Percentiles rank a stretch among this genome's conserved stretches.
These are phyloP conservation scores for Trichoderma sp. DNA, from an alignment of 2,329 filamentous ascomycete genomes.

Conservation along the genomic window DNA sequence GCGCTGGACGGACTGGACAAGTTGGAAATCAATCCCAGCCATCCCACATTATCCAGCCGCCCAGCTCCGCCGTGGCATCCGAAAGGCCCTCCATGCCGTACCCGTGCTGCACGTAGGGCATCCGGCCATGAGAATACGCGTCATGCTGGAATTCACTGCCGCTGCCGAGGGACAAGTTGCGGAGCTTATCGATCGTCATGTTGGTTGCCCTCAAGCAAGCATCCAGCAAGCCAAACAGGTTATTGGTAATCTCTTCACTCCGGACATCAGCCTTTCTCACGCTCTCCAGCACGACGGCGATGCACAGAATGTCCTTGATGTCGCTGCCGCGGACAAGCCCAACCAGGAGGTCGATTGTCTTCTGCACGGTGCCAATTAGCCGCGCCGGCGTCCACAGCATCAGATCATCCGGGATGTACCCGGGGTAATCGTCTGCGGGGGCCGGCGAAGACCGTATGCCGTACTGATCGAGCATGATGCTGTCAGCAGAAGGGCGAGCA, in stretches of 20 bases:
- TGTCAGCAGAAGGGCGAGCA: constrained; percentile 31
- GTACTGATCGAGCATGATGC: constrained; percentile 30
- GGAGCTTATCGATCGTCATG: constrained; percentile 38
- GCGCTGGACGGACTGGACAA: not conserved
- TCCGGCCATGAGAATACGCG: constrained; percentile 29
- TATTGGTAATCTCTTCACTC: constrained; percentile 40
- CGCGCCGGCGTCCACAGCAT: constrained; percentile 43
- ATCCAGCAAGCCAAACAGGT: constrained; percentile 43
- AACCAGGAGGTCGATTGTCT: constrained; percentile 45
- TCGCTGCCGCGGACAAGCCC: constrained; percentile 48
- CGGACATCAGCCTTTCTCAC: constrained; percentile 43
- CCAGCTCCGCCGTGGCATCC: constrained; percentile 29
- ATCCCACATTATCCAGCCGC: constrained; percentile 40
- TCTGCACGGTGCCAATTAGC: constrained; percentile 45
- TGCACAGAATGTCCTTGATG: constrained; percentile 47
- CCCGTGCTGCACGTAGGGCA: constrained; percentile 32
- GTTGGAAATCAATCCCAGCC: constrained; percentile 34
- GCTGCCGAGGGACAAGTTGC: constrained; percentile 18
- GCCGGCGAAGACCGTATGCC: constrained; percentile 36
- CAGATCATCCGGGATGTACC: constrained; percentile 35
- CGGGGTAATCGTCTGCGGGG: constrained; percentile 34
- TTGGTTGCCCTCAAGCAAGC: constrained; percentile 44
- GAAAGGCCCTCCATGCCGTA: constrained; percentile 28
- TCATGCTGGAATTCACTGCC: constrained; percentile 27
- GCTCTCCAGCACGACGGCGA: constrained; percentile 47